Evolutionary conservation across 805 yeast genomes (phyloP).

Genomic region (Wickerhamiella cacticola): DNA sequence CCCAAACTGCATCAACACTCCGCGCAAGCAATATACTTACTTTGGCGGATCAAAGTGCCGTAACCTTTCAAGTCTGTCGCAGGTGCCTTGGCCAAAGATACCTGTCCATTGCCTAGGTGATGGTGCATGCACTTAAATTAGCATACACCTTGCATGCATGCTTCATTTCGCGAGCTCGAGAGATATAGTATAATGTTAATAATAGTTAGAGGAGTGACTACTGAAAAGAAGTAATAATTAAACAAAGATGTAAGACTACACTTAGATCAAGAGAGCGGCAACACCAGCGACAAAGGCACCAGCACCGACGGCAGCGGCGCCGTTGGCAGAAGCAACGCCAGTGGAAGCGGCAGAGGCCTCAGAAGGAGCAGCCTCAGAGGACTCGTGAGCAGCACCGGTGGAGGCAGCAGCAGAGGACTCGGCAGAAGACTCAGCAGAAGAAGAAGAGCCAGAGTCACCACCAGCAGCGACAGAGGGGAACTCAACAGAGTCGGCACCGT

Average conservation of each 20-base stretch:
- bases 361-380: conserved; percentile 13
- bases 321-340: conserved; percentile 7
- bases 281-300: conserved; percentile 8
- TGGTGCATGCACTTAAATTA: too few species aligned
- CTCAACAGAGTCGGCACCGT: conserved; percentile 2
- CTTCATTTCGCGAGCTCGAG: too few species aligned
- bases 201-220: background rate
- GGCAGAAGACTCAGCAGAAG: conserved; percentile 12
- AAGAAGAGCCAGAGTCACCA: conserved; percentile 13
- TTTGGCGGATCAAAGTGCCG: too few species aligned
- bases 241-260: too few species aligned
- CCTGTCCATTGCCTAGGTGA: too few species aligned
- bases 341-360: conserved; percentile 5
- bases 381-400: conserved; percentile 7
- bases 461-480: conserved; percentile 14
- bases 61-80: too few species aligned
- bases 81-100: too few species aligned
- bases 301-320: conserved; percentile 5
- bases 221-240: background rate
- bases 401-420: conserved; percentile 13
- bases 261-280: conserved; percentile 10
- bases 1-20: too few species aligned
- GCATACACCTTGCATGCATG: too few species aligned
- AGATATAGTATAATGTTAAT: too few species aligned
- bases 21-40: too few species aligned